Conservation (phyloP, 208 protist species). For the Acanthamoeba castellanii region DNA sequence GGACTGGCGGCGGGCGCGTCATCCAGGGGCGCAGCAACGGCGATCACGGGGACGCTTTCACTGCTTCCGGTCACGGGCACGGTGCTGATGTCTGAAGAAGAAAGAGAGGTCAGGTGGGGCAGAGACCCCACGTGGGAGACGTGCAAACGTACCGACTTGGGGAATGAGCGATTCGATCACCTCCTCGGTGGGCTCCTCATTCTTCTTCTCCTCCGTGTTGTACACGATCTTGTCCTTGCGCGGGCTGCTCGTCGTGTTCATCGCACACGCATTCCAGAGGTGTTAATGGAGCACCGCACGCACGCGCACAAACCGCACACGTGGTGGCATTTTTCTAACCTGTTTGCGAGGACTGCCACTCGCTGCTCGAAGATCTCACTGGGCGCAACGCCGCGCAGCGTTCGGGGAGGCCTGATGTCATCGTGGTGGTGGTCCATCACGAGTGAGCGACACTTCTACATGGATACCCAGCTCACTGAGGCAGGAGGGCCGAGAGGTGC, state of each 20-base stretch:
- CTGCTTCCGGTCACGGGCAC: no score
- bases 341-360: background rate
- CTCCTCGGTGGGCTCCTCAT: background rate
- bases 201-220: background rate
- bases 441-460: no score
- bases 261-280: background rate
- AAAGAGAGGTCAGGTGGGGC: no score
- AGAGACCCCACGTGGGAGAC: no score
- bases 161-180: background rate
- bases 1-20: no score
- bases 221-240: constrained; percentile 23
- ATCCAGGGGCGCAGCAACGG: no score
- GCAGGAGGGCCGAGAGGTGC: no score
- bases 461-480: no score
- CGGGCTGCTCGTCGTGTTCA: background rate
- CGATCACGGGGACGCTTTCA: no score
- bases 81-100: no score
- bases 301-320: background rate
- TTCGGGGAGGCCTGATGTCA: background rate
- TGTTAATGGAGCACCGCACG: background rate
- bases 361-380: background rate
- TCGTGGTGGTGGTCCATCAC: no score
- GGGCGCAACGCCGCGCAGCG: background rate
- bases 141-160: background rate
- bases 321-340: background rate